Evolutionary conservation across 169 alveolate species (phyloP), one percentile per base, ranked within the genome.

Genomic region (Plasmodium chabaudi): DNA sequence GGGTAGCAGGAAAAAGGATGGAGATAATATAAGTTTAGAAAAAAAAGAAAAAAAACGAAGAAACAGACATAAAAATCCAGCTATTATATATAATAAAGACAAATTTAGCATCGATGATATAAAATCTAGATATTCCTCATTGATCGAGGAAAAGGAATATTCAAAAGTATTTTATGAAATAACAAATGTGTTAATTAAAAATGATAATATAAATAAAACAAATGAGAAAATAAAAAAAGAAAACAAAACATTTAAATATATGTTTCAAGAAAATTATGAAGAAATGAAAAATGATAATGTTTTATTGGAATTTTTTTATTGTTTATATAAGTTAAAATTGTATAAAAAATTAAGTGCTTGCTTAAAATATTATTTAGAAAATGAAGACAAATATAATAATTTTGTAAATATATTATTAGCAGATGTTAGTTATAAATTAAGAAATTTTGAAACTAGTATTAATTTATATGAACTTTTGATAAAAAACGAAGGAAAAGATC

Each of bases 231-330:
- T 5, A 34, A 77, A 64, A 39, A 77, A 64, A 13, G 10, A 27
- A 9, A 77, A 34, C 2, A 64, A 9, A 5, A 68, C 61, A 42
- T 82, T 82, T 39, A 65, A 82, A 51, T 47, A 68, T 12, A 57
- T 57, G 23, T 82, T 82, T 68, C 82, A 68, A 82, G 73, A 46
- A 57, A 67, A 47, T 70, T 82, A 82, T 56, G 72, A 17, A 65
- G 5, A 60, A 12, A 68, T 82, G 19, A 67, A 68, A 61, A 42
- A 17, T 59, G 69, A 82, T 42, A 82, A 82, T 42, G 72, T 82
- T 34, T 49, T 82, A 68, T 82, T 68, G 21, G 90, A 82, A 70
- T 61, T 82, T 3, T 82, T 82, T 70, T 82, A 82, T 56, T 82
- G 72, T 57, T 53, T 82, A 64, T 82, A 82, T 60, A 82, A 82